These are phyloP conservation scores for Kwoniella newhampshirensis DNA, from an alignment of 768 basidiomycete genomes.

Conservation along the genomic window DNA sequence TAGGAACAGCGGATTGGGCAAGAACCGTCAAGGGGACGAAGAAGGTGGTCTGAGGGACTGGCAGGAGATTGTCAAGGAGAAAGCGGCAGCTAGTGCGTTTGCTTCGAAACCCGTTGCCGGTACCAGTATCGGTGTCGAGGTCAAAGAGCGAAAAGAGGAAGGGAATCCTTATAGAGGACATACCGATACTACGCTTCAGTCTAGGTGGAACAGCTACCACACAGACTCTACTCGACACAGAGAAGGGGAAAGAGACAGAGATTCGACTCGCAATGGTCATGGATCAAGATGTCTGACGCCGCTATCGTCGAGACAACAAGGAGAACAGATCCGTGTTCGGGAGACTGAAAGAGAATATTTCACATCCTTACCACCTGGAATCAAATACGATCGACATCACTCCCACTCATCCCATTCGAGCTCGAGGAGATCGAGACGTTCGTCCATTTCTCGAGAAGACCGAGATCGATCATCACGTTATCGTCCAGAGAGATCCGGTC, in stretches of 20 bases:
- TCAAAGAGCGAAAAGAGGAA: slow-evolving; percentile 3
- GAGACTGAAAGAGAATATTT: too few relatives aligned
- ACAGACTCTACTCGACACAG: background rate
- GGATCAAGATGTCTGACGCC: too few relatives aligned
- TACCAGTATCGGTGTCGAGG: slow-evolving; percentile 7
- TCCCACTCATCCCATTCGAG: too few relatives aligned
- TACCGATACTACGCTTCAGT: slow-evolving; percentile 2
- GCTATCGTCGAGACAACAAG: too few relatives aligned
- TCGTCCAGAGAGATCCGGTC: too few relatives aligned
- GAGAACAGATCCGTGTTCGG: too few relatives aligned
- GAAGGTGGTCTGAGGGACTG: slow-evolving; percentile 7
- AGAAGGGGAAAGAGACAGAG: background rate
- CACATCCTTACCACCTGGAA: too few relatives aligned
- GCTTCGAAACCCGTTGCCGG: background rate
- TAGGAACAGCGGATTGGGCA: slow-evolving; percentile 7
- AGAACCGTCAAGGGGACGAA: background rate
- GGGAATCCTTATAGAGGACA: background rate
- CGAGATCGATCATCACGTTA: too few relatives aligned
- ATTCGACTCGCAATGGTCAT: too few relatives aligned
- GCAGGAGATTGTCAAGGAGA: slow-evolving; percentile 17
- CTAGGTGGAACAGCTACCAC: background rate
- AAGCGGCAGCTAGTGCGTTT: background rate
- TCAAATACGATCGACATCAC: too few relatives aligned
- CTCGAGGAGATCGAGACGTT: too few relatives aligned
- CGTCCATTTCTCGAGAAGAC: too few relatives aligned